Conservation (phyloP, 305 asterid species). For the Solanum hybrid region DNA sequence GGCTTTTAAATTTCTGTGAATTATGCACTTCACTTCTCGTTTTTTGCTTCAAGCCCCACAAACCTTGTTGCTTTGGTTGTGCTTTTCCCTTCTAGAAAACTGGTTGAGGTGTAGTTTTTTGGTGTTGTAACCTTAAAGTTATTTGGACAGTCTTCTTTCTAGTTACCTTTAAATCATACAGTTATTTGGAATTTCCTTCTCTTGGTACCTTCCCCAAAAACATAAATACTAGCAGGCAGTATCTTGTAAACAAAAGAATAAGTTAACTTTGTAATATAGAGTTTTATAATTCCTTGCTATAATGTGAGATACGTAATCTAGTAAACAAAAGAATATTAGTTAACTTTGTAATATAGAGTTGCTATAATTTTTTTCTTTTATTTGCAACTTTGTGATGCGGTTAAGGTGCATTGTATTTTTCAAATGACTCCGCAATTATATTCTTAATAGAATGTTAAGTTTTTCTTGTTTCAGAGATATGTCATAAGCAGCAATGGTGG, state of each 20-base stretch:
- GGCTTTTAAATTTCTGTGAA: neutral
- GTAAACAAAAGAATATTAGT: neutral
- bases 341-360: neutral
- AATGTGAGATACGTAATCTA: neutral
- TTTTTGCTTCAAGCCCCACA: neutral
- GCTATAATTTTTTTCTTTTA: neutral
- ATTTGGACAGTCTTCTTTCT: neutral
- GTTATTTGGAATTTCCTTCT: neutral
- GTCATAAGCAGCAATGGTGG: conserved; percentile 30
- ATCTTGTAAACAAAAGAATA: neutral
- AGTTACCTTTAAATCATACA: neutral
- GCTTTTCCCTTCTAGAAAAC: neutral
- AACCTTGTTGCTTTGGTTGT: neutral
- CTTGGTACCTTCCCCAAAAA: neutral
- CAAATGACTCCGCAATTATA: neutral
- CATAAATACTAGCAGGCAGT: neutral
- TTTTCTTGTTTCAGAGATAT: conserved; percentile 6
- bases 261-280: neutral
- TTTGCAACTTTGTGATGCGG: neutral
- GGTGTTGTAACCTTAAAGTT: neutral
- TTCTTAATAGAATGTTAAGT: neutral
- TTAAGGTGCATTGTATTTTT: neutral
- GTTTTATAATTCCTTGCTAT: neutral
- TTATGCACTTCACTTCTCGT: neutral
- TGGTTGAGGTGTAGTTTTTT: neutral